phyloP scores from a whole-genome alignment of 352 stramenopile genomes.

The Elongisporangium prolatum region DNA sequence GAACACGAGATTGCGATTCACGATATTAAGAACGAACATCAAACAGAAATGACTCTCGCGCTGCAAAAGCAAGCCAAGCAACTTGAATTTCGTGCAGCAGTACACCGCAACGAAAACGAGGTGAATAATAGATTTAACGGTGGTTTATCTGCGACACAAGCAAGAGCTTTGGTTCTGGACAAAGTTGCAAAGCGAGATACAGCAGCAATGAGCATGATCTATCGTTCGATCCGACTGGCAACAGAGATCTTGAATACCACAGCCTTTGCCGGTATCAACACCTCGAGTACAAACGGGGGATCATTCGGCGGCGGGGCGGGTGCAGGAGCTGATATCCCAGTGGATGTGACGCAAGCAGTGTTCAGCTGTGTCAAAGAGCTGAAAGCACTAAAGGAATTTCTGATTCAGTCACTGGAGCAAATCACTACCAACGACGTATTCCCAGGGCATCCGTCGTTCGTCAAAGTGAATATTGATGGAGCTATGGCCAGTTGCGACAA shows the following conservation, averaged over 20 bases:
- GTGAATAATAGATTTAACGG: background rate
- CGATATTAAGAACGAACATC: background rate
- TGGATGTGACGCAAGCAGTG: constrained; percentile 55
- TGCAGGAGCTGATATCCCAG: constrained; percentile 28
- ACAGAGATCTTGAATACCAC: constrained; percentile 61
- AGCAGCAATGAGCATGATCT: constrained; percentile 54
- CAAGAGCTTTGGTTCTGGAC: constrained; percentile 34
- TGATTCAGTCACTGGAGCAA: constrained; percentile 55
- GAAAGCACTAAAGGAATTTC: constrained; percentile 62
- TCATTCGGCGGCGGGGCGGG: background rate
- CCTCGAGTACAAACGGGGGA: background rate
- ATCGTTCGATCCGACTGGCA: constrained; percentile 56
- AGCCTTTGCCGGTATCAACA: constrained; percentile 11
- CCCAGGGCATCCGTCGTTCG: constrained; percentile 9
- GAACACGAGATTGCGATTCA: background rate
- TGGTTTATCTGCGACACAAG: constrained; percentile 11
- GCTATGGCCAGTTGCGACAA: constrained; percentile 10
- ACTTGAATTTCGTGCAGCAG: constrained; percentile 29
- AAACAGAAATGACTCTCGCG: constrained; percentile 11
- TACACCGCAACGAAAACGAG: constrained; percentile 12
- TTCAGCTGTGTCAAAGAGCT: constrained; percentile 66
- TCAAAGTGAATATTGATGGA: constrained; percentile 6
- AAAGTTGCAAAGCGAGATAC: constrained; percentile 55
- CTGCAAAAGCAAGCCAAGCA: constrained; percentile 44
- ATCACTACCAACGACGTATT: constrained; percentile 24